phyloP scores from a whole-genome alignment of 768 basidiomycete genomes.

The Saitozyma podzolica region DNA sequence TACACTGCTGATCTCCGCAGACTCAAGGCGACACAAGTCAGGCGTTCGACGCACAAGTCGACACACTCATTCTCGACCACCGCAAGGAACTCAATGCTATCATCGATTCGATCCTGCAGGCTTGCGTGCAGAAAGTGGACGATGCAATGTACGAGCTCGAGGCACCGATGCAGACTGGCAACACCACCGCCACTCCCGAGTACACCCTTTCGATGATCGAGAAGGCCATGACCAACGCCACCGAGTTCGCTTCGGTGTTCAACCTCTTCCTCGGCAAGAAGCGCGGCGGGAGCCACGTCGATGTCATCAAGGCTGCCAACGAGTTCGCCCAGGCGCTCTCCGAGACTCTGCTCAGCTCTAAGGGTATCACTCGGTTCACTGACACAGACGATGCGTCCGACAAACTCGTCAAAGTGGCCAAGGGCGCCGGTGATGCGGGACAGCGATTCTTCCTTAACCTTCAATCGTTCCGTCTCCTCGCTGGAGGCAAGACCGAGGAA shows the following conservation, averaged over 20 bases:
- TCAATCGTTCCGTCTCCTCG: slow-evolving; percentile 90
- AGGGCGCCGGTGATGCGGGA: slow-evolving; percentile 80
- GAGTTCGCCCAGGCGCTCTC: slow-evolving; percentile 90
- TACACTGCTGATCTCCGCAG: slow-evolving; percentile 53
- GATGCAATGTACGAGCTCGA: slow-evolving; percentile 97
- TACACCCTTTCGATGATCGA: slow-evolving; percentile 98
- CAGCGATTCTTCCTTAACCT: slow-evolving; percentile 91
- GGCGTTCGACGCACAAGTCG: slow-evolving; percentile 94
- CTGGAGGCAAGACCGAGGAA: slow-evolving; percentile 78
- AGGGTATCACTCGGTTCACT: slow-evolving; percentile 90
- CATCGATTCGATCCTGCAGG: slow-evolving; percentile 96
- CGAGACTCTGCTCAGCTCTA: slow-evolving; percentile 89
- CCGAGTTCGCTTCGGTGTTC: slow-evolving; percentile 92
- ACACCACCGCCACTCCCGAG: slow-evolving; percentile 95
- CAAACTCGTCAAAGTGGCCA: slow-evolving; percentile 81
- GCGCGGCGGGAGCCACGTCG: slow-evolving; percentile 88
- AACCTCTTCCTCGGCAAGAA: slow-evolving; percentile 81
- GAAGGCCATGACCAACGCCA: slow-evolving; percentile 90
- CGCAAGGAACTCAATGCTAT: slow-evolving; percentile 97
- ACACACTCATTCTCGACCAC: slow-evolving; percentile 92
- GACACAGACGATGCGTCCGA: slow-evolving; percentile 89
- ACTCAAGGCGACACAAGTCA: slow-evolving; percentile 80
- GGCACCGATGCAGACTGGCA: slow-evolving; percentile 90
- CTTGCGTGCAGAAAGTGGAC: slow-evolving; percentile 94
- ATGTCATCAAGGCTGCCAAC: slow-evolving; percentile 96